A percentile compares a stretch with the other conserved stretches of the same genome.
Conservation (phyloP, 768 basidiomycete genomes). For the Dictyophora rubrovolvata region DNA sequence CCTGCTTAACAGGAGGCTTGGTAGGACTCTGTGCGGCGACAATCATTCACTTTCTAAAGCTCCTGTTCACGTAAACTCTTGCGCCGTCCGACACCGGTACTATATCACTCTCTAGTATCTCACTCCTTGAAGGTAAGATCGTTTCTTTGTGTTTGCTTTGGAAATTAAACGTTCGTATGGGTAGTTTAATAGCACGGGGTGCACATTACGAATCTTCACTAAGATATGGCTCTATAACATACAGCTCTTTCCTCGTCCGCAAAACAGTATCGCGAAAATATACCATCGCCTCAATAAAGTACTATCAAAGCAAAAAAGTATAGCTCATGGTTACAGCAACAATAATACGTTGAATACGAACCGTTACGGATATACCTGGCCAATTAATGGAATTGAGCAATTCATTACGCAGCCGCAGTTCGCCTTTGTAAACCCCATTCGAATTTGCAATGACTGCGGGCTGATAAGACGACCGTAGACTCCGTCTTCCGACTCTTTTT, state of each 20-base stretch:
- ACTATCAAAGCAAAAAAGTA: slow-evolving; percentile 29
- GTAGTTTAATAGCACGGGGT: background rate
- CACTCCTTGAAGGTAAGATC: too few relatives aligned
- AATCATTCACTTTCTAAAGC: background rate
- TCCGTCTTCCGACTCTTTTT: slow-evolving; percentile 47
- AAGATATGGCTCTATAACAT: slow-evolving; percentile 12
- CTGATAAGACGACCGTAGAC: slow-evolving; percentile 28
- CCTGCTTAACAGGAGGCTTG: background rate
- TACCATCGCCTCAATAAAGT: slow-evolving; percentile 65
- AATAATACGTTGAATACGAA: slow-evolving; percentile 21
- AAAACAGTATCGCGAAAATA: slow-evolving; percentile 52
- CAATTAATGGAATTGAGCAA: slow-evolving; percentile 61
- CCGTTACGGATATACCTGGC: slow-evolving; percentile 59
- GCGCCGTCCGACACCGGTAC: too few relatives aligned
- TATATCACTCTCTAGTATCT: too few relatives aligned
- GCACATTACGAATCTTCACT: background rate
- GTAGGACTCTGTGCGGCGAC: background rate
- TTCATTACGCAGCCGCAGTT: slow-evolving; percentile 41
- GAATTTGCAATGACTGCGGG: slow-evolving; percentile 43
- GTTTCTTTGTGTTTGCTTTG: background rate
- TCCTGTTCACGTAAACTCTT: background rate
- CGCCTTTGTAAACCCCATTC: slow-evolving; percentile 58
- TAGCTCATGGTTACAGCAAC: background rate
- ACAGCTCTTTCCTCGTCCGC: slow-evolving; percentile 52
- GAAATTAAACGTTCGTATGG: background rate